Percentiles rank a stretch among this genome's conserved stretches.
Conservation (phyloP, 2,329 filamentous ascomycete species). For the Exophiala mesophila region DNA sequence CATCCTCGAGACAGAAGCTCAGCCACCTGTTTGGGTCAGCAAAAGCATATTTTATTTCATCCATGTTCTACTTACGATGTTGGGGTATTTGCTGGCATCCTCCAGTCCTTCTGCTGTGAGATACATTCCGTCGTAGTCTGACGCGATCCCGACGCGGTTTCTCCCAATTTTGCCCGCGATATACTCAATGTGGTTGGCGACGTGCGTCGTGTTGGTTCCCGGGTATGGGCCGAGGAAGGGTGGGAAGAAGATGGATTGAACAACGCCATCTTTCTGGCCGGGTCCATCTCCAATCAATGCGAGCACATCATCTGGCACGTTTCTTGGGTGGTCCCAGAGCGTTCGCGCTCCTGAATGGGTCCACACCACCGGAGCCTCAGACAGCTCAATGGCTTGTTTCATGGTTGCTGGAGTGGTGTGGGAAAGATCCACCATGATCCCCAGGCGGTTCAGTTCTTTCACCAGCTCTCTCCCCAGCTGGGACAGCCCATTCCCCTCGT, state of each 20-base stretch:
- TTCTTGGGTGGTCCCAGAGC: conserved; percentile 33
- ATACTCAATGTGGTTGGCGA: conserved; percentile 39
- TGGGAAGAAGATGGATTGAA: conserved; percentile 37
- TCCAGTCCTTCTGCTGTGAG: conserved; percentile 66
- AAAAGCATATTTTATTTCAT: neutral
- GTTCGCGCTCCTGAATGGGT: conserved; percentile 28
- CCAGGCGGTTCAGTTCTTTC: conserved; percentile 28
- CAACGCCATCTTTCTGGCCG: conserved; percentile 33
- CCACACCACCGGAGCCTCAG: conserved; percentile 29
- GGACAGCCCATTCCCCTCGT: conserved; percentile 22
- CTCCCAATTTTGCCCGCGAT: conserved; percentile 31
- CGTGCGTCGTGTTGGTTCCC: conserved; percentile 6
- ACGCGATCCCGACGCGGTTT: conserved; percentile 34
- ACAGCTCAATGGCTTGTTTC: conserved; percentile 25
- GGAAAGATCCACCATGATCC: conserved; percentile 30
- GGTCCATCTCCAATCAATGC: conserved; percentile 26
- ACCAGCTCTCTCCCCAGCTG: conserved; percentile 26
- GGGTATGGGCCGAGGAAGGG: conserved; percentile 20
- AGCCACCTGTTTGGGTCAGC: conserved; percentile 45
- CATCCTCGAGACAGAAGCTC: conserved; percentile 69
- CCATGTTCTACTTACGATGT: conserved; percentile 42
- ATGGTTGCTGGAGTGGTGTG: conserved; percentile 28
- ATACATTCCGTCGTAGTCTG: conserved; percentile 35
- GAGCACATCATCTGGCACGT: conserved; percentile 42
- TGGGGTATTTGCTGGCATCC: conserved; percentile 77